These are phyloP conservation scores for Pythium periplocum DNA, from an alignment of 352 stramenopile species.

Conservation along the genomic window DNA sequence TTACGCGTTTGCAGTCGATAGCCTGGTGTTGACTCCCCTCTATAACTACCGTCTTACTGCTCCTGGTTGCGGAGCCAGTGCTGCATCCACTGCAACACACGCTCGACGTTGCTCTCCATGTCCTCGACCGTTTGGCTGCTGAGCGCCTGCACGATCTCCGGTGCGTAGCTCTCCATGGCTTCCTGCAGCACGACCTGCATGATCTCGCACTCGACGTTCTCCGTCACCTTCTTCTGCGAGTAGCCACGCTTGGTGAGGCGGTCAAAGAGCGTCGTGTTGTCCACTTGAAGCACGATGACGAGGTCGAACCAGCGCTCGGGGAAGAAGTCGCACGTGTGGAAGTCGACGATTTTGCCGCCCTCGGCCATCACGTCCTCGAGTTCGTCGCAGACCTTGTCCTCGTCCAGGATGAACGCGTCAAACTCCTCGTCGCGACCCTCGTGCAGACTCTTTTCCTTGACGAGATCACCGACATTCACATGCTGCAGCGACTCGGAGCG, in stretches of 20 bases:
- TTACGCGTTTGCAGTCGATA: neutral
- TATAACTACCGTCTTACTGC: constrained; percentile 13
- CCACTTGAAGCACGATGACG: constrained; percentile 86
- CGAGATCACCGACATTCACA: constrained; percentile 94
- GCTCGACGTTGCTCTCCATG: constrained; percentile 94
- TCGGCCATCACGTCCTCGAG: constrained; percentile 91
- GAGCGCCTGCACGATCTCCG: constrained; percentile 95
- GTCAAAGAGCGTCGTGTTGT: constrained; percentile 92
- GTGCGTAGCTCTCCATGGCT: constrained; percentile 90
- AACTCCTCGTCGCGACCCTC: constrained; percentile 91
- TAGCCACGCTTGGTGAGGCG: constrained; percentile 88
- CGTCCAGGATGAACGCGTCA: constrained; percentile 95
- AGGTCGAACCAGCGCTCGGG: constrained; percentile 97
- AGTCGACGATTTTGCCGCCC: constrained; percentile 93
- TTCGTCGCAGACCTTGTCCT: constrained; percentile 96
- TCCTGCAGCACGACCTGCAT: constrained; percentile 98
- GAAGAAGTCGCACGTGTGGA: constrained; percentile 98
- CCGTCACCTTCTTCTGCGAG: constrained; percentile 92
- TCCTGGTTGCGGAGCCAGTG: constrained; percentile 85
- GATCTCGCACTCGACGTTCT: constrained; percentile 98
- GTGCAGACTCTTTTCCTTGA: constrained; percentile 78
- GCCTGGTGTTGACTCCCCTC: neutral
- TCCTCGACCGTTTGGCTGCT: constrained; percentile 93
- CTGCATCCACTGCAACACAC: constrained; percentile 89
- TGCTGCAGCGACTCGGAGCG: constrained; percentile 79